These are phyloP conservation scores for Phytomonas sp. DNA, from an alignment of 208 protist genomes.

Conservation along the genomic window DNA sequence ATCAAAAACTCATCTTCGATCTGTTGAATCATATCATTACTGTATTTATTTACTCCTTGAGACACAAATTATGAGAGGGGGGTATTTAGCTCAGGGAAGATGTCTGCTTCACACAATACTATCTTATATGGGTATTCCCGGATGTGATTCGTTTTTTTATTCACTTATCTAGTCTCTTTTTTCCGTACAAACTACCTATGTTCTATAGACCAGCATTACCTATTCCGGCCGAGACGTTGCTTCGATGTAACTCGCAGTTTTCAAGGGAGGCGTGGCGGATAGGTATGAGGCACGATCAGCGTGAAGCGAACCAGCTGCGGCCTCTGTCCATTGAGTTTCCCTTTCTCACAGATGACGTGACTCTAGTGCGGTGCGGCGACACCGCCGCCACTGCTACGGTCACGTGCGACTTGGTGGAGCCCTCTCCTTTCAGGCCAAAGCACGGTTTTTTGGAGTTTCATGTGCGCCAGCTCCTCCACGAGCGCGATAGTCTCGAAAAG, in stretches of 20 bases:
- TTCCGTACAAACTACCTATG: constrained; percentile 12
- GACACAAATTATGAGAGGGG: not conserved
- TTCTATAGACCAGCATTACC: constrained; percentile 28
- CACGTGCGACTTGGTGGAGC: constrained; percentile 90
- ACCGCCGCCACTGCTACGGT: constrained; percentile 82
- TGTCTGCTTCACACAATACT: not conserved
- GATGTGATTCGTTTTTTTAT: not conserved
- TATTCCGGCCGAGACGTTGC: constrained; percentile 48
- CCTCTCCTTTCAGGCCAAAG: constrained; percentile 85
- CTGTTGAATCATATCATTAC: not conserved
- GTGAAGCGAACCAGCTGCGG: constrained; percentile 55
- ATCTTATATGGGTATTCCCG: not conserved
- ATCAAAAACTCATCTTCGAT: not conserved
- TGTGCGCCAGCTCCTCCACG: constrained; percentile 81
- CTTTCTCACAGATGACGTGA: constrained; percentile 48
- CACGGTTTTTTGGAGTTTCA: constrained; percentile 94
- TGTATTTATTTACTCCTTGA: not conserved
- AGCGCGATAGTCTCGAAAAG: constrained; percentile 38
- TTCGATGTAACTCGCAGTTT: constrained; percentile 60
- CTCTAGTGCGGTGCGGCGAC: constrained; percentile 83
- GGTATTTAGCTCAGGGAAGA: not conserved
- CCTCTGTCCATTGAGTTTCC: constrained; percentile 67
- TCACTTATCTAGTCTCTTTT: not conserved
- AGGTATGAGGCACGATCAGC: constrained; percentile 71
- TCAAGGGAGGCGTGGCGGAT: constrained; percentile 47